phyloP scores from a whole-genome alignment of 225 moss, liverwort and hornwort species.

The Thuidium tamariscinum region DNA sequence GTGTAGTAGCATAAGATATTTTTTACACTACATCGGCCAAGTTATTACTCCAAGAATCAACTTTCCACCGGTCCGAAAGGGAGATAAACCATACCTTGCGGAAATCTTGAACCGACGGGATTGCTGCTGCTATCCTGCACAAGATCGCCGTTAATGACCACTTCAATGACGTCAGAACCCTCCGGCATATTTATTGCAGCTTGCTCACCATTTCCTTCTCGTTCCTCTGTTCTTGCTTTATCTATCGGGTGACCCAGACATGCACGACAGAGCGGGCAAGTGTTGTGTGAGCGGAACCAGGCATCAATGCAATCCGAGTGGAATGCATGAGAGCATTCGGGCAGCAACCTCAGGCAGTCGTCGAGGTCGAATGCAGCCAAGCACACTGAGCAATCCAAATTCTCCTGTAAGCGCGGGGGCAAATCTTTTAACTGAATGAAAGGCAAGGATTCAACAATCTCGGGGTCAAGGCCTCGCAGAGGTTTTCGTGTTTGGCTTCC shows the following conservation, averaged over 20 bases:
- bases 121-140: not conserved
- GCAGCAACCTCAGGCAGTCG: slow-evolving; percentile 39
- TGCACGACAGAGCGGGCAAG: slow-evolving; percentile 74
- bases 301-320: slow-evolving; percentile 57
- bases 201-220: not conserved
- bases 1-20: not conserved
- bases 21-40: not conserved
- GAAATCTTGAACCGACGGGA: not conserved
- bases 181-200: not conserved
- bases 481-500: not conserved
- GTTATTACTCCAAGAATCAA: not conserved
- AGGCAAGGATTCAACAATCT: slow-evolving; percentile 15
- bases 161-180: not conserved
- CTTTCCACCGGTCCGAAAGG: not conserved
- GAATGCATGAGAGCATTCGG: slow-evolving; percentile 58
- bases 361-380: slow-evolving; percentile 30
- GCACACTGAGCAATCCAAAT: slow-evolving; percentile 53
- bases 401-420: not conserved
- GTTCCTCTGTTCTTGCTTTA: not conserved
- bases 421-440: slow-evolving; percentile 7
- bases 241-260: not conserved
- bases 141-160: not conserved
- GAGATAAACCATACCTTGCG: not conserved
- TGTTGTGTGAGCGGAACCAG: slow-evolving; percentile 58
- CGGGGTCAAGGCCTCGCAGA: slow-evolving; percentile 2